phyloP scores from a whole-genome alignment of 257 asterid species.

The Verbascum thapsus region DNA sequence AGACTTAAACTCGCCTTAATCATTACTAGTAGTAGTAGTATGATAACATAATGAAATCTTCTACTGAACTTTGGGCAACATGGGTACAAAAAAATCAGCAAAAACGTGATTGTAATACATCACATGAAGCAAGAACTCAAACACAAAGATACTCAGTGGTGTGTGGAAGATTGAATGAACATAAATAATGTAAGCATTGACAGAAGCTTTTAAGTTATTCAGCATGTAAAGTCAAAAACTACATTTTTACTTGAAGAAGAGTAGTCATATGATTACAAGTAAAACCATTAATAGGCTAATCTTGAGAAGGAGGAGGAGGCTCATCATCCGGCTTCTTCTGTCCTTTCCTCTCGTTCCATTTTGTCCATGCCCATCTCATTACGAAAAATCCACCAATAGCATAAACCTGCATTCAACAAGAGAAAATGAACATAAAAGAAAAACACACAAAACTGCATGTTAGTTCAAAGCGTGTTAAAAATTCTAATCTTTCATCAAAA shows the following conservation, averaged over 20 bases:
- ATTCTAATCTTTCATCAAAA: no score
- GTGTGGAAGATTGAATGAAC: constrained; percentile 16
- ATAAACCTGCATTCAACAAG: constrained; percentile 61
- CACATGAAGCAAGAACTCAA: constrained; percentile 8
- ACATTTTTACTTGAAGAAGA: constrained; percentile 22
- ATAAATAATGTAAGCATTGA: neutral
- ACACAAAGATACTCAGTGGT: neutral
- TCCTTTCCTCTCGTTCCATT: constrained; percentile 81
- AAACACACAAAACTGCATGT: no score
- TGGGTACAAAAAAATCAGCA: neutral
- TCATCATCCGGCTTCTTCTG: constrained; percentile 56
- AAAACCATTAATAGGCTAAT: constrained; percentile 37
- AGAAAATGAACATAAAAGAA: constrained; percentile 12
- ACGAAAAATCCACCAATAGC: constrained; percentile 81
- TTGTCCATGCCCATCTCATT: constrained; percentile 83
- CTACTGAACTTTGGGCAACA: no score
- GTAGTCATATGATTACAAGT: constrained; percentile 30
- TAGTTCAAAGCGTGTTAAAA: no score
- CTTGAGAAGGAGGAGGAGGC: constrained; percentile 57
- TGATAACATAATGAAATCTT: no score
- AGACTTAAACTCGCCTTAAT: no score
- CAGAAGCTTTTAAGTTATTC: constrained; percentile 4
- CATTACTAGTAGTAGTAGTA: no score
- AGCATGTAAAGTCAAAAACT: constrained; percentile 21
- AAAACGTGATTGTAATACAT: neutral